phyloP scores from a whole-genome alignment of 805 yeast genomes.

The Priceomyces haplophilus region DNA sequence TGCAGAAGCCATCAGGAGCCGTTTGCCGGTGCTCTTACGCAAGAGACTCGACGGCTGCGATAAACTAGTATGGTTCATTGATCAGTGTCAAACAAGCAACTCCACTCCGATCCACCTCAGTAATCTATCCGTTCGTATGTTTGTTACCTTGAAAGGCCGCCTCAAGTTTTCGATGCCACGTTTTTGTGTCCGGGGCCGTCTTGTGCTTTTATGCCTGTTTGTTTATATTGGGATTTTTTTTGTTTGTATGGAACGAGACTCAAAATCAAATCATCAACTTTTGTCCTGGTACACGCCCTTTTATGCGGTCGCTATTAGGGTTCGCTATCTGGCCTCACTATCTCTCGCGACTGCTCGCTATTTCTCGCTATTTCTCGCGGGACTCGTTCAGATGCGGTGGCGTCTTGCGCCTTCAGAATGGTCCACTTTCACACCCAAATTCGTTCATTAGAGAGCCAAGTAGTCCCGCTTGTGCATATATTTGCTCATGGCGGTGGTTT shows the following conservation, averaged over 20 bases:
- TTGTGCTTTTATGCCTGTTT: background rate
- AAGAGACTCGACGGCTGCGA: conserved; percentile 15
- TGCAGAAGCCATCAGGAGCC: conserved; percentile 21
- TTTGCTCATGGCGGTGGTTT: too few species aligned
- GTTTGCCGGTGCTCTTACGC: conserved; percentile 16
- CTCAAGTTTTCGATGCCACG: background rate
- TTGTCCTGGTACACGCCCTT: too few species aligned
- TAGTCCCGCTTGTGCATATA: too few species aligned
- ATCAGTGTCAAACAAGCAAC: conserved; percentile 1
- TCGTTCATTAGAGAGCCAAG: too few species aligned
- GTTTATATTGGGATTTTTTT: background rate
- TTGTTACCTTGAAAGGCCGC: background rate
- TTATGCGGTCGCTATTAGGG: too few species aligned
- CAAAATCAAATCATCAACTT: too few species aligned
- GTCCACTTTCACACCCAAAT: too few species aligned
- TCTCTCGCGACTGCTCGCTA: too few species aligned
- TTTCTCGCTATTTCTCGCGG: too few species aligned
- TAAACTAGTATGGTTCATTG: conserved; percentile 9
- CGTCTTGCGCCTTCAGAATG: too few species aligned
- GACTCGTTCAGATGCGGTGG: too few species aligned
- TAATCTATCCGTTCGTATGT: background rate
- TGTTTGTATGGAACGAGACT: background rate
- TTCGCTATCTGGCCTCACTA: too few species aligned
- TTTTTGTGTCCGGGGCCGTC: background rate
- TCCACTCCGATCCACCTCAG: background rate